Evolutionary conservation across 2,329 filamentous ascomycete species (phyloP), one percentile per base, ranked within the genome.

Genomic region (Esteya vermicola): DNA sequence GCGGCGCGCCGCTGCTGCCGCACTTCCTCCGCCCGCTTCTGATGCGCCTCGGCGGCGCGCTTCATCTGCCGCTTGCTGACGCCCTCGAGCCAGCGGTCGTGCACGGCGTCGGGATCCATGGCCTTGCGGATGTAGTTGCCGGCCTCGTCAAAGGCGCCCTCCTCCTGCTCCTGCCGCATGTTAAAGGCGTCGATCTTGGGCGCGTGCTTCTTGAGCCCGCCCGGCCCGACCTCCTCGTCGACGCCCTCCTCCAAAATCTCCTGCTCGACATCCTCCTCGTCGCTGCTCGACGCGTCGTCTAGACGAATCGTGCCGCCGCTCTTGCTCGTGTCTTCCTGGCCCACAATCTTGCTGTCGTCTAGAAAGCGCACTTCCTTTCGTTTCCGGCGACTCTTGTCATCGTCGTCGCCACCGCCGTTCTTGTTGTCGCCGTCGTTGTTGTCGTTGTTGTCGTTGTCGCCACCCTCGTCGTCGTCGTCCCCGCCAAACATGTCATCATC

Each of bases 151-250:
- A 95, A 98, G 10, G 78, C 72, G 1, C 91, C 91, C 50, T 96
- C 89, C 53, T 96, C 86, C 57, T 93, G 79, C 58, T 98, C 91
- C 12, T 74, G 65, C 43, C 75, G 78, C 69, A 98, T 83, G 54
- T 98, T 96, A 69, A 98, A 98, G 3, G 89, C 89, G 57, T 96
- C 91, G 6, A 98, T 71, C 56, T 91, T 85, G 2, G 91, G 91
- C 2, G 91, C 91, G 57, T 95, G 85, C 51, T 78, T 83, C 63
- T 95, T 96, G 51, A 93, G 81, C 2, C 83, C 82, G 13, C 91
- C 91, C 2, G 85, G 80, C 2, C 91, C 91, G 6, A 98, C 68
- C 57, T 98, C 91, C 40, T 88, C 81, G 49, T 95, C 91, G 14
- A 94, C 55, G 16, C 76, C 83, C 45, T 82, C 77, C 47, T 84